Evolutionary conservation across 306 rosid species (phyloP), one percentile per base, ranked within the genome.

Genomic region (Rosa persica): DNA sequence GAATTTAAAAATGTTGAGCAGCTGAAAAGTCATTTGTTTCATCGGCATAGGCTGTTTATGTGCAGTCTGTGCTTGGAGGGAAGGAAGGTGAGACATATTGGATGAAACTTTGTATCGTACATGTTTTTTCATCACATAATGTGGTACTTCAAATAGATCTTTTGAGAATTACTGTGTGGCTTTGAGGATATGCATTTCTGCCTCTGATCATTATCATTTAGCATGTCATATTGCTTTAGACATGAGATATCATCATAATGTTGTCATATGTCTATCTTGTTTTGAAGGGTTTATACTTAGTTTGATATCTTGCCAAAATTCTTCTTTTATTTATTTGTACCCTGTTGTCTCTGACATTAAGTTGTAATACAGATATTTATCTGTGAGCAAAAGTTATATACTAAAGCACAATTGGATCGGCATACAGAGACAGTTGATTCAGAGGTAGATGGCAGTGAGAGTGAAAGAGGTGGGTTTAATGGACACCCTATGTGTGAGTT

Each of bases 401-500:
- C 86, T 81, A 95, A 90, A 84, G 83, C 90, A 51, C 98, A 95
- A 76, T 78, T 95, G 87, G 93, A 83, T 52, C 96, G 88, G 76
- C 98, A 95, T 81, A 87, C 82, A 77, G 83, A 61, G 87, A 88
- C 96, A 20, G 98, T 98, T 75, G 92, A 89, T 80, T 92, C 98
- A 19, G 92, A 86, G 87, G 98, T 92, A 85, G 98, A 95, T 78
- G 98, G 98, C 76, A 95, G 88, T 84, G 98, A 95, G 93, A 88
- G 93, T 73, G 98, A 92, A 60, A 92, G 98, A 86, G 97, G 98
- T 76, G 98, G 98, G 67, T 95, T 95, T 84, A 87, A 81, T 47
- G 98, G 98, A 84, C 98, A 95, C 84, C 98, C 98, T 67, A 80
- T 76, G 89, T 95, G 98, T 88, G 97, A 92, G 70, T 95, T 86